Percentiles rank a stretch among this genome's conserved stretches.
Conservation (phyloP, 768 basidiomycete genomes). For the Candolleomyces aberdarensis region DNA sequence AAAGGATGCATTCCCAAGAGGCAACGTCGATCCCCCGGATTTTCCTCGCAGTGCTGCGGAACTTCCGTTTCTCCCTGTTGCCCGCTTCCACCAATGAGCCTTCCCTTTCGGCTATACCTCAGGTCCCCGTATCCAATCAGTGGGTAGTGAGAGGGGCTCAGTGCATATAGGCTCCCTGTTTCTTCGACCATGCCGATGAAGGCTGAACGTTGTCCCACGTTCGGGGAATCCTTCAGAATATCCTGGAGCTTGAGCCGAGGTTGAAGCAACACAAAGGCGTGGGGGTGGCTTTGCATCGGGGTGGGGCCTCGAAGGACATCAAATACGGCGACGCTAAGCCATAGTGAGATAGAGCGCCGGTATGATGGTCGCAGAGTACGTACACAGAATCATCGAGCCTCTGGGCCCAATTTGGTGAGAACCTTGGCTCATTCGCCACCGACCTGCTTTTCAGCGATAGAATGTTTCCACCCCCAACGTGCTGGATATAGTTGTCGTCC, state of each 20-base stretch:
- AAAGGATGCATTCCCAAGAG: constrained; percentile 58
- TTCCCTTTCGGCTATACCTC: constrained; percentile 8
- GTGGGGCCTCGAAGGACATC: constrained; percentile 56
- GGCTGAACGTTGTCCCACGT: constrained; percentile 47
- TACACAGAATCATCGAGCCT: constrained; percentile 68
- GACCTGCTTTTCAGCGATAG: constrained; percentile 60
- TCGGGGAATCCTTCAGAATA: constrained; percentile 58
- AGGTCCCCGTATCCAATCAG: constrained; percentile 66
- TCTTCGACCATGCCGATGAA: constrained; percentile 80
- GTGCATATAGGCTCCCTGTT: constrained; percentile 75
- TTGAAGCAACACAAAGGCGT: constrained; percentile 83
- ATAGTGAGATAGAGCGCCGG: not conserved
- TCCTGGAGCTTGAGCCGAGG: constrained; percentile 76
- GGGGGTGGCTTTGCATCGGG: constrained; percentile 24
- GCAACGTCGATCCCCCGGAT: constrained; percentile 47
- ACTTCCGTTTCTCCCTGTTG: constrained; percentile 5
- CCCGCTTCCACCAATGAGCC: constrained; percentile 4
- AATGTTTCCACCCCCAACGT: constrained; percentile 74
- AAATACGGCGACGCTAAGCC: constrained; percentile 73
- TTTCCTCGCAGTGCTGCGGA: constrained; percentile 9
- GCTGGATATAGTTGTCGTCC: constrained; percentile 80
- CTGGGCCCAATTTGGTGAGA: constrained; percentile 54
- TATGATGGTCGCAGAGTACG: constrained; percentile 20
- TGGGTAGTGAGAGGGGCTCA: constrained; percentile 80
- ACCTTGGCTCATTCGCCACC: constrained; percentile 14